A percentile compares a stretch with the other conserved stretches of the same genome.
These are phyloP conservation scores for Fusarium ramigenum DNA, from an alignment of 2,329 filamentous ascomycete species.

Conservation along the genomic window DNA sequence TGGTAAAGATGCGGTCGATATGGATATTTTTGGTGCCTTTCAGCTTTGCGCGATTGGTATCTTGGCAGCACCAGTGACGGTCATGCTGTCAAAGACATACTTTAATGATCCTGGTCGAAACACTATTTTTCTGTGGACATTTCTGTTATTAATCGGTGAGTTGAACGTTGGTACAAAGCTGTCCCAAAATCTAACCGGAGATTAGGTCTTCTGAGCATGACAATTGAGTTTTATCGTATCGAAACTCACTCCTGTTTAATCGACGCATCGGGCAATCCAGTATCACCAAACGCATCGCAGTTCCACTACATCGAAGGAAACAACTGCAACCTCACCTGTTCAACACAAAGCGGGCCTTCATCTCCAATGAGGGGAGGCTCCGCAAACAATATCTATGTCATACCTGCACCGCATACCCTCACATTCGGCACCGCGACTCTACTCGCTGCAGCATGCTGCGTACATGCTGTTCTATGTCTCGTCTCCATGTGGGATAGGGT, in stretches of 20 bases:
- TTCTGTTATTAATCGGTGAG: constrained; percentile 67
- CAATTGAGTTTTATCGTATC: constrained; percentile 71
- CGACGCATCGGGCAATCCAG: constrained; percentile 49
- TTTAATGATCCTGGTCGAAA: constrained; percentile 71
- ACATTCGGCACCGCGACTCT: constrained; percentile 69
- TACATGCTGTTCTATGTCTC: constrained; percentile 70
- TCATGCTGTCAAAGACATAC: constrained; percentile 69
- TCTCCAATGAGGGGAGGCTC: constrained; percentile 65
- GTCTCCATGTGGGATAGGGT: constrained; percentile 72
- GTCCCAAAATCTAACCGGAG: too few species aligned
- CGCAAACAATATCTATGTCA: constrained; percentile 69
- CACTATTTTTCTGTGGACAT: constrained; percentile 73
- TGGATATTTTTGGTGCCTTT: constrained; percentile 75
- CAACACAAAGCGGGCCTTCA: constrained; percentile 54
- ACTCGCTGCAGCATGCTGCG: constrained; percentile 70
- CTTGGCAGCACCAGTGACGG: constrained; percentile 69
- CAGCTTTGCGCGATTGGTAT: constrained; percentile 74
- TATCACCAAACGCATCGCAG: constrained; percentile 46
- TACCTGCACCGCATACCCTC: constrained; percentile 64
- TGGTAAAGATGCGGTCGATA: constrained; percentile 66
- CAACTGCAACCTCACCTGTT: constrained; percentile 60
- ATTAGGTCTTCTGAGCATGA: constrained; percentile 66
- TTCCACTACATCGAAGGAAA: constrained; percentile 56
- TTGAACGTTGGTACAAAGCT: not conserved
- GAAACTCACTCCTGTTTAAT: constrained; percentile 54